A percentile compares a stretch with the other conserved stretches of the same genome.
Conservation (phyloP, 164 flowering plant species). For the Vitis cinerea region DNA sequence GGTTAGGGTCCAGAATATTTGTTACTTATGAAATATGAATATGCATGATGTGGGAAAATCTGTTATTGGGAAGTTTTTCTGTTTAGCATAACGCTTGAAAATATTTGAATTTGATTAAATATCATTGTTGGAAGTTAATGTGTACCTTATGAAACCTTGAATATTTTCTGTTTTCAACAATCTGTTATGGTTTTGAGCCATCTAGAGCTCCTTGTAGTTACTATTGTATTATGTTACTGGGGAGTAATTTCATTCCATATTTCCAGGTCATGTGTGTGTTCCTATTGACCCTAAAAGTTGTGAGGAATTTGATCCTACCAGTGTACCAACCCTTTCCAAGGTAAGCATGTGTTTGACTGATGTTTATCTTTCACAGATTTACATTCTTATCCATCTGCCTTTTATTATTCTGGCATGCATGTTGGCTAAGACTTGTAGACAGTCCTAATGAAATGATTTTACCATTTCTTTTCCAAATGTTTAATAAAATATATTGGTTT, state of each 20-base stretch:
- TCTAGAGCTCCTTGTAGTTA: neutral
- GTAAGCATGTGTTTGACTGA: conserved; percentile 33
- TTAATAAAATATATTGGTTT: neutral
- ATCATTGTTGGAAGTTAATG: neutral
- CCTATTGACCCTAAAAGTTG: conserved; percentile 85
- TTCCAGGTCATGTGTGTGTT: conserved; percentile 86
- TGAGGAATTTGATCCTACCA: conserved; percentile 89
- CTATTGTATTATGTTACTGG: neutral
- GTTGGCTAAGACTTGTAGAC: neutral
- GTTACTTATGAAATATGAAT: no score
- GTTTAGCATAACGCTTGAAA: neutral
- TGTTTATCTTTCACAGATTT: neutral
- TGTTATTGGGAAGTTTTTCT: neutral
- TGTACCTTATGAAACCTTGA: neutral
- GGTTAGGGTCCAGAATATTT: conserved; percentile 36
- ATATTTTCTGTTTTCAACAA: neutral
- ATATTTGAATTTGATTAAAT: neutral
- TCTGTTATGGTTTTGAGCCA: neutral
- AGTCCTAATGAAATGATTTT: neutral
- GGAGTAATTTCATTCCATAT: conserved; percentile 1
- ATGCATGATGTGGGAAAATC: no score
- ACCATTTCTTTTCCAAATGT: neutral
- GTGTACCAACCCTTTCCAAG: conserved; percentile 83
- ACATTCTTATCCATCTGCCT: neutral
- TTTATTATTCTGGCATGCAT: no score